Evolutionary conservation across 441 rosid genomes (phyloP).

Genomic region (Gossypium trilobum): DNA sequence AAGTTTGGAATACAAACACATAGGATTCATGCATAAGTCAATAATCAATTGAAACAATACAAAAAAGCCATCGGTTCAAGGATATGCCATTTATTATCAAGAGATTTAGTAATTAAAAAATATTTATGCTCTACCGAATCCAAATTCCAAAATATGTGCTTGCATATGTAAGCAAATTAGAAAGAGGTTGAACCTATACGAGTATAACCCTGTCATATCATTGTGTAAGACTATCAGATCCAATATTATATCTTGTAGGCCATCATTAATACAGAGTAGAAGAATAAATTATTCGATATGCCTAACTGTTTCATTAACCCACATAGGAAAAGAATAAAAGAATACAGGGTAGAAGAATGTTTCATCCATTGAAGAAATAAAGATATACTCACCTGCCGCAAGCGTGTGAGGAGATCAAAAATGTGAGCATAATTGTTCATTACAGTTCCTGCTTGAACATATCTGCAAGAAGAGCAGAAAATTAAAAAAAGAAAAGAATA

Average conservation of each 20-base stretch:
- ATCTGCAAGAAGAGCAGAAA: constrained; percentile 40
- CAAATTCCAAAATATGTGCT: background rate
- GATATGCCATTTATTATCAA: background rate
- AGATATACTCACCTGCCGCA: constrained; percentile 63
- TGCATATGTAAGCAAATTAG: background rate
- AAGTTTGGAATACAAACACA: background rate
- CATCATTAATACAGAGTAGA: background rate
- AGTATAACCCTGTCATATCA: background rate
- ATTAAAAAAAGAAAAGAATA: background rate
- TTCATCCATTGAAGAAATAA: background rate
- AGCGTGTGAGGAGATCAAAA: constrained; percentile 86
- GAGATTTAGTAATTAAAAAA: background rate
- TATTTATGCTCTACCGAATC: background rate
- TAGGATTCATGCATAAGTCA: background rate
- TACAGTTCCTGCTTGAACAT: constrained; percentile 69
- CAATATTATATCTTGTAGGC: background rate
- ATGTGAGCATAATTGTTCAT: constrained; percentile 90
- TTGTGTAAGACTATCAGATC: background rate
- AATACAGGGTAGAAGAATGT: background rate
- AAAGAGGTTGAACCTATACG: background rate
- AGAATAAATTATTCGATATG: background rate
- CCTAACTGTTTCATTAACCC: background rate
- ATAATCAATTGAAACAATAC: background rate
- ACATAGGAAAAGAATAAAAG: background rate
- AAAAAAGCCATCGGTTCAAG: background rate